A percentile compares a stretch with the other conserved stretches of the same genome.
These are phyloP conservation scores for Amphichorda felina DNA, from an alignment of 2,329 filamentous ascomycete genomes.

Conservation along the genomic window DNA sequence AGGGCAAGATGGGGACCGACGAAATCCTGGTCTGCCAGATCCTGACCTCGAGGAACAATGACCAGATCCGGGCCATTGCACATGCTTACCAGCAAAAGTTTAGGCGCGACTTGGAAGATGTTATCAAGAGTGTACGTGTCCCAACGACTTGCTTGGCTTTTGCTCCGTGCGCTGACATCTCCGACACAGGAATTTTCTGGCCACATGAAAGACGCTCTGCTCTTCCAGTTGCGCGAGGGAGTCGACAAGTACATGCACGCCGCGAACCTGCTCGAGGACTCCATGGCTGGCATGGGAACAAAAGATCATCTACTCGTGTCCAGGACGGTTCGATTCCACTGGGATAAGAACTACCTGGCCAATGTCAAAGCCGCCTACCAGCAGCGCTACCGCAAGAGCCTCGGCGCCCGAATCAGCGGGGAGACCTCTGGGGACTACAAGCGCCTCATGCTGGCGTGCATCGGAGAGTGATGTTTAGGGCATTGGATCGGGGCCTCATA, in stretches of 20 bases:
- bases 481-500: no score
- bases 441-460: slow-evolving; percentile 60
- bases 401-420: slow-evolving; percentile 59
- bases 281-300: slow-evolving; percentile 80
- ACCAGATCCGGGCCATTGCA: slow-evolving; percentile 72
- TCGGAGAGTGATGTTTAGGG: slow-evolving; percentile 27
- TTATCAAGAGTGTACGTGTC: slow-evolving; percentile 53
- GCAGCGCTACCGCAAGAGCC: slow-evolving; percentile 53
- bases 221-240: slow-evolving; percentile 68
- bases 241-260: slow-evolving; percentile 76
- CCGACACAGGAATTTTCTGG: slow-evolving; percentile 61
- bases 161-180: not conserved
- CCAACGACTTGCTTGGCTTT: not conserved
- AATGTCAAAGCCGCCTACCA: slow-evolving; percentile 71
- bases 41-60: slow-evolving; percentile 62
- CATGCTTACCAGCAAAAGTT: slow-evolving; percentile 66
- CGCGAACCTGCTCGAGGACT: slow-evolving; percentile 68
- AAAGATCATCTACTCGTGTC: slow-evolving; percentile 71
- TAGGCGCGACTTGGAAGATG: slow-evolving; percentile 54
- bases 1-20: slow-evolving; percentile 62
- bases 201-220: slow-evolving; percentile 79
- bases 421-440: slow-evolving; percentile 84
- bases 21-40: slow-evolving; percentile 70
- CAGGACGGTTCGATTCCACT: slow-evolving; percentile 71
- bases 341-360: slow-evolving; percentile 63